Evolutionary conservation across 2,329 filamentous ascomycete species (phyloP).

Genomic region (Teratosphaeria pseudoeucalypti): DNA sequence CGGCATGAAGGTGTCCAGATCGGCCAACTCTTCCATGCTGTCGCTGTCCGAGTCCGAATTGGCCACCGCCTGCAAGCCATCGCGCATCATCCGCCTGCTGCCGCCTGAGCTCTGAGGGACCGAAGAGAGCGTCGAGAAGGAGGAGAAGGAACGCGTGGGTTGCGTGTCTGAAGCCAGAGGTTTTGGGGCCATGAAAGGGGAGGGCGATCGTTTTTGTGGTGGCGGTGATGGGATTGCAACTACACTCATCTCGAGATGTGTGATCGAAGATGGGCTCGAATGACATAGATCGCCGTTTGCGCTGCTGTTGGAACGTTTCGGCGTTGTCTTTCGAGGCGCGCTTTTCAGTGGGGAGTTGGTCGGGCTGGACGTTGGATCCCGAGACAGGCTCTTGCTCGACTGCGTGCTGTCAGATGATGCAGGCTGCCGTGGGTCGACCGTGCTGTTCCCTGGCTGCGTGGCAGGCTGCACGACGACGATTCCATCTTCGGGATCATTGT

Average conservation of each 20-base stretch:
- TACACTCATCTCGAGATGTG: conserved; percentile 4
- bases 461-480: conserved; percentile 15
- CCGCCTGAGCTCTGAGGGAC: conserved; percentile 19
- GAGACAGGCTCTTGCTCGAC: not conserved
- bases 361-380: not conserved
- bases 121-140: conserved; percentile 23
- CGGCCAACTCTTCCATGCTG: conserved; percentile 21
- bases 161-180: not conserved
- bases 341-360: conserved; percentile 1
- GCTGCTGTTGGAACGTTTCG: not conserved
- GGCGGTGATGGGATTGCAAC: conserved; percentile 8
- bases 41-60: conserved; percentile 27
- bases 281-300: conserved; percentile 2
- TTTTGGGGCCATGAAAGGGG: not conserved
- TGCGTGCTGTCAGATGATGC: not conserved
- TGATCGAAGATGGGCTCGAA: conserved; percentile 4
- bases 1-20: conserved; percentile 20
- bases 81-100: conserved; percentile 41
- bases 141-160: conserved; percentile 12
- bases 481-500: conserved; percentile 14
- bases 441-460: not conserved
- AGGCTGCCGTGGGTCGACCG: not conserved
- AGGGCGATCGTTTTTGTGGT: not conserved
- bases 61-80: conserved; percentile 44
- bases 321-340: not conserved